Base-by-base conservation (phyloP, 371 early-diverging fungal species). In the Saksenaea vasiformis region DNA sequence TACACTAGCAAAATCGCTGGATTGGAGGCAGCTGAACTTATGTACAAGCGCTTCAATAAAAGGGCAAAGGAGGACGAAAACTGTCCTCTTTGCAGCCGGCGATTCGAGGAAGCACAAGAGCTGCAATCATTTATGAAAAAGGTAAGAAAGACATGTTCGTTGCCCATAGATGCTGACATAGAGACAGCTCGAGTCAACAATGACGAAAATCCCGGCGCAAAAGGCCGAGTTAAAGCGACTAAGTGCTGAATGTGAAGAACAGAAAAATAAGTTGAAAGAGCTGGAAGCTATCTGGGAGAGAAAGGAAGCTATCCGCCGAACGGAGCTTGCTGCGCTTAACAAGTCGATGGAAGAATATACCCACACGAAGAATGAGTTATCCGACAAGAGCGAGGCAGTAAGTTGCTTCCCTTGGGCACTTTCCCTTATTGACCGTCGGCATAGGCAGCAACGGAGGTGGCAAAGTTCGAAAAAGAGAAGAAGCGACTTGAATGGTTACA, bases 81-180 rank as follows among this genome's bases (percentile, higher is more conserved):
- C 36, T 95, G 95, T 60, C 90, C 93, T 2, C 70, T 94, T 3
- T 95, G 95, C 72, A 70, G 65, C n/a, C 84, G 91, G 15, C 77
- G 69, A 0, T 91, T 90, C 68, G 55, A 60, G 7, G 66, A 71
- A 38, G 76, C 79, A 8, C 58, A 69, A 1, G 88, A 90, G 27
- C 72, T 80, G 14, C 72, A 77, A 14, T 60, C 65, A 5, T 90
- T 93, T 62, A 34, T 85, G 1, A 44, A 63, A 28, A 80, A 73
- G 79, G 85, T 91, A 62, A 64, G 60, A 28, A 61, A n/a, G n/a
- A n/a, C n/a, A 11, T 64, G 67, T 59, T 66, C 51, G n/a, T 64
- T 64, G 11, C 8, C 19, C n/a, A 22, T 14, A 24, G 11, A 31
- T 15, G 19, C 10, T 28, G 11, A 65, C 22, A 34, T 8, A 19